Evolutionary conservation across 495 filamentous ascomycete species (phyloP).

Genomic region (Pseudoneurospora amorphoporcata): DNA sequence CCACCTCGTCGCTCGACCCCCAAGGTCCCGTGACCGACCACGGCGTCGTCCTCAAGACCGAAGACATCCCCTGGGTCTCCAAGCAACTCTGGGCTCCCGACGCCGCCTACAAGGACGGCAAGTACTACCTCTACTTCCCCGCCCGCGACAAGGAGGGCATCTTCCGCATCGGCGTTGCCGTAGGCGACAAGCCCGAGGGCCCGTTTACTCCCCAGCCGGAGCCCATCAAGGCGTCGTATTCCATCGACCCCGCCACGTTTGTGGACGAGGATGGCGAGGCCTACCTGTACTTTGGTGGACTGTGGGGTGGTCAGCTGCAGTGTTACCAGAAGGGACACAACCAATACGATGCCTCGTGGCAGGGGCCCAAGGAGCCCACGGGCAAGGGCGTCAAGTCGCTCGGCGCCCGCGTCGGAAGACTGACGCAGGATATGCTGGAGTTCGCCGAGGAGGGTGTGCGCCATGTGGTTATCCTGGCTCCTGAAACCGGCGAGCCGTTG

Average conservation of each 20-base stretch:
- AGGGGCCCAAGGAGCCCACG: slow-evolving; percentile 43
- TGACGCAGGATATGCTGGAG: slow-evolving; percentile 51
- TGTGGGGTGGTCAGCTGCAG: slow-evolving; percentile 65
- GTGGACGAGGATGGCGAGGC: slow-evolving; percentile 51
- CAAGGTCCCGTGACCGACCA: slow-evolving; percentile 46
- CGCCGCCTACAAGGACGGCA: slow-evolving; percentile 46
- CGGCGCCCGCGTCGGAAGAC: slow-evolving; percentile 48
- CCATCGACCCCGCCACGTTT: slow-evolving; percentile 55
- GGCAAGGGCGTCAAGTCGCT: slow-evolving; percentile 41
- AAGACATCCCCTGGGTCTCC: slow-evolving; percentile 52
- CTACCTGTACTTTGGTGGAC: slow-evolving; percentile 55
- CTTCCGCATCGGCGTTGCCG: slow-evolving; percentile 58
- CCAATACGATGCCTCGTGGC: slow-evolving; percentile 38
- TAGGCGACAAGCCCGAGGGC: slow-evolving; percentile 41
- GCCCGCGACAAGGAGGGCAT: slow-evolving; percentile 46
- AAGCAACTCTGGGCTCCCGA: slow-evolving; percentile 59
- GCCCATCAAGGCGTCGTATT: slow-evolving; percentile 49
- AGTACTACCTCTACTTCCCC: slow-evolving; percentile 57
- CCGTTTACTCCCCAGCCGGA: slow-evolving; percentile 49
- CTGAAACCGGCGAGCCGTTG: slow-evolving; percentile 46
- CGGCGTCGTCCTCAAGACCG: slow-evolving; percentile 42
- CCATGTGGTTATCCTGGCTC: slow-evolving; percentile 47
- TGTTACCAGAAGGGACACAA: slow-evolving; percentile 36
- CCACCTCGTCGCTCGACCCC: slow-evolving; percentile 35
- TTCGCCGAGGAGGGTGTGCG: slow-evolving; percentile 36